Percentiles rank a stretch among this genome's conserved stretches.
phyloP scores from a whole-genome alignment of 352 stramenopile genomes.

The Peronosclerospora sorghi region DNA sequence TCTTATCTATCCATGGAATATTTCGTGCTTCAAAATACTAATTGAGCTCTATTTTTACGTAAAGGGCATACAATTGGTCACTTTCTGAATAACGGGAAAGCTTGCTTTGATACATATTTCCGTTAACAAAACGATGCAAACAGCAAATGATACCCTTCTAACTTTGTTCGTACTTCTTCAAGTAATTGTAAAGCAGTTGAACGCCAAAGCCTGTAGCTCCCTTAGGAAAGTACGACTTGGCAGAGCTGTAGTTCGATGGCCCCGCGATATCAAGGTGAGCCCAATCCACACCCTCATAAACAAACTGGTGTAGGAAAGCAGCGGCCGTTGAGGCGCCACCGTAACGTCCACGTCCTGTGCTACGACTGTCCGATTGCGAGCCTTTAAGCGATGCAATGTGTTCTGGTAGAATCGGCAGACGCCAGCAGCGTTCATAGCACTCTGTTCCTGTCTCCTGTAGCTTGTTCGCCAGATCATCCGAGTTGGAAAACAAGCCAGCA shows the following conservation, averaged over 20 bases:
- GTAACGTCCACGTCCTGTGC: conserved; percentile 64
- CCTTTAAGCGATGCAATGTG: conserved; percentile 77
- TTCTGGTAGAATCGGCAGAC: conserved; percentile 79
- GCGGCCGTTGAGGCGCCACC: conserved; percentile 76
- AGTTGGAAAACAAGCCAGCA: conserved; percentile 89
- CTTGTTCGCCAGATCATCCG: conserved; percentile 64
- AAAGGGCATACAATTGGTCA: too few relatives aligned
- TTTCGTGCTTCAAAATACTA: too few relatives aligned
- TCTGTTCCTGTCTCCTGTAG: conserved; percentile 48
- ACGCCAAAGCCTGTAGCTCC: conserved; percentile 82
- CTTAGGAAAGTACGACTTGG: conserved; percentile 80
- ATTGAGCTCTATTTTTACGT: too few relatives aligned
- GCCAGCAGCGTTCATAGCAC: conserved; percentile 83
- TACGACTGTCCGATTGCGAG: conserved; percentile 68
- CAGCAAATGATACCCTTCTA: too few relatives aligned
- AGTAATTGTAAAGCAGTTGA: conserved; percentile 77
- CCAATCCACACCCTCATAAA: conserved; percentile 80
- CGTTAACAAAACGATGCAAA: too few relatives aligned
- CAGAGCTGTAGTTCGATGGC: conserved; percentile 67
- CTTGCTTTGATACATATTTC: too few relatives aligned
- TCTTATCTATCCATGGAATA: too few relatives aligned
- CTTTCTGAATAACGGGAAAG: too few relatives aligned
- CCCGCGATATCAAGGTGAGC: conserved; percentile 86
- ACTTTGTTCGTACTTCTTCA: conserved; percentile 59
- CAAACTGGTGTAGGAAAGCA: conserved; percentile 84